Evolutionary conservation across 2,329 filamentous ascomycete genomes (phyloP).

Genomic region (Xylaria digitata): DNA sequence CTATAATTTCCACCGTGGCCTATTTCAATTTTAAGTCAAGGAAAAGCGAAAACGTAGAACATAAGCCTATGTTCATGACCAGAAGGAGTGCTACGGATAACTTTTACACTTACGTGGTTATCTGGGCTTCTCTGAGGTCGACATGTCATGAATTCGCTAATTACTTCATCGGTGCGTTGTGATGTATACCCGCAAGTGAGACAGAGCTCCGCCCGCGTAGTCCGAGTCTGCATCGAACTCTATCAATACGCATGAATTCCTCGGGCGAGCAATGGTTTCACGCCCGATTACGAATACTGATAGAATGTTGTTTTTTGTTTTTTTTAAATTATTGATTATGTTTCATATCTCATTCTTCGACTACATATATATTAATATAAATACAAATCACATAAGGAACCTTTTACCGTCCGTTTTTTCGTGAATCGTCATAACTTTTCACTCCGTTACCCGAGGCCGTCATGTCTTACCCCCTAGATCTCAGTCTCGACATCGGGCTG

Average conservation of each 20-base stretch:
- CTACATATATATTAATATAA: constrained; percentile 30
- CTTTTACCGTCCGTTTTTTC: constrained; percentile 5
- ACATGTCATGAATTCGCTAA: constrained; percentile 31
- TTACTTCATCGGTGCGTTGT: not conserved
- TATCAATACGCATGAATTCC: no score
- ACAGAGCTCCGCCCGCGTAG: not conserved
- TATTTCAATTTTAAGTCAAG: constrained; percentile 51
- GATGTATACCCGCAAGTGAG: not conserved
- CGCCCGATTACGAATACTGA: no score
- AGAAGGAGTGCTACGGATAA: constrained; percentile 11
- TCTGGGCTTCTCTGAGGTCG: constrained; percentile 41
- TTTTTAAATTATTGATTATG: not conserved
- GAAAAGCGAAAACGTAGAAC: constrained; percentile 41
- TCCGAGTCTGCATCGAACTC: no score
- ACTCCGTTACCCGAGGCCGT: not conserved
- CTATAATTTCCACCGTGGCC: constrained; percentile 43
- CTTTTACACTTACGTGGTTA: constrained; percentile 7
- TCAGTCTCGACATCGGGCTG: constrained; percentile 91
- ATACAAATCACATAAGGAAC: not conserved
- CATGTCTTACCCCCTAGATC: constrained; percentile 51
- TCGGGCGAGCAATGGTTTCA: no score
- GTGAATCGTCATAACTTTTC: constrained; percentile 22
- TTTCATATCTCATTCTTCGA: constrained; percentile 40
- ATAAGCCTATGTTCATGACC: constrained; percentile 32
- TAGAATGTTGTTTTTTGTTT: no score